A percentile compares a stretch with the other conserved stretches of the same genome.
These are phyloP conservation scores for Hypoxylon sp. DNA, from an alignment of 2,329 filamentous ascomycete genomes.

Conservation along the genomic window DNA sequence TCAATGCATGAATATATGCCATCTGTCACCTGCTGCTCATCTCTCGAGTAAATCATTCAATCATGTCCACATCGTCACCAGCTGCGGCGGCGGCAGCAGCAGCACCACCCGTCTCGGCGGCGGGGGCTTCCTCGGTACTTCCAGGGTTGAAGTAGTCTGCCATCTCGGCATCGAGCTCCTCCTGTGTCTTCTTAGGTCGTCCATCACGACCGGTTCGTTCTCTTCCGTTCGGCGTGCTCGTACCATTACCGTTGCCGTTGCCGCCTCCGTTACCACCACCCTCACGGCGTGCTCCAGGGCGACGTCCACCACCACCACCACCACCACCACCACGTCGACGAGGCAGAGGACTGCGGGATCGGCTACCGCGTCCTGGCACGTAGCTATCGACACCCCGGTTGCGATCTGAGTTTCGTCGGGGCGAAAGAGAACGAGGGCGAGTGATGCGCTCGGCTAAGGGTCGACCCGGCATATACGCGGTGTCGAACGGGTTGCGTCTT, in stretches of 20 bases:
- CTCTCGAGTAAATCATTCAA: slow-evolving; percentile 59
- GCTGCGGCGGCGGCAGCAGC: slow-evolving; percentile 37
- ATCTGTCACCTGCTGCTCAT: neutral
- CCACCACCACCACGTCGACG: slow-evolving; percentile 56
- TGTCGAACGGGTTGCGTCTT: slow-evolving; percentile 65
- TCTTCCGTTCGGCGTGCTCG: slow-evolving; percentile 48
- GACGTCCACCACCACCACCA: slow-evolving; percentile 55
- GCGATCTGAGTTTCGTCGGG: slow-evolving; percentile 56
- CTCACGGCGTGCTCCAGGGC: slow-evolving; percentile 57
- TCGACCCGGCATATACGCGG: slow-evolving; percentile 62
- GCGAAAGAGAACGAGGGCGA: slow-evolving; percentile 71
- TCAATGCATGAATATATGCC: slow-evolving; percentile 1
- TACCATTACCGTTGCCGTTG: slow-evolving; percentile 9
- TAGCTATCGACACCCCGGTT: slow-evolving; percentile 81
- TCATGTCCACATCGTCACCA: slow-evolving; percentile 74
- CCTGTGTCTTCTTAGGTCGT: slow-evolving; percentile 83
- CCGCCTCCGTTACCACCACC: no score
- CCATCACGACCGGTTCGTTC: slow-evolving; percentile 59
- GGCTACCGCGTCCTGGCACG: slow-evolving; percentile 66
- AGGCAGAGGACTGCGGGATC: slow-evolving; percentile 68
- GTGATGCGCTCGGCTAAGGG: slow-evolving; percentile 70
- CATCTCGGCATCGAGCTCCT: slow-evolving; percentile 97
- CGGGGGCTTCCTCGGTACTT: slow-evolving; percentile 49
- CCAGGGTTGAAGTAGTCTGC: slow-evolving; percentile 81
- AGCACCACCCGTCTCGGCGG: slow-evolving; percentile 44